Evolutionary conservation across 495 filamentous ascomycete genomes (phyloP).

Genomic region (Lineolata rhizophorae): DNA sequence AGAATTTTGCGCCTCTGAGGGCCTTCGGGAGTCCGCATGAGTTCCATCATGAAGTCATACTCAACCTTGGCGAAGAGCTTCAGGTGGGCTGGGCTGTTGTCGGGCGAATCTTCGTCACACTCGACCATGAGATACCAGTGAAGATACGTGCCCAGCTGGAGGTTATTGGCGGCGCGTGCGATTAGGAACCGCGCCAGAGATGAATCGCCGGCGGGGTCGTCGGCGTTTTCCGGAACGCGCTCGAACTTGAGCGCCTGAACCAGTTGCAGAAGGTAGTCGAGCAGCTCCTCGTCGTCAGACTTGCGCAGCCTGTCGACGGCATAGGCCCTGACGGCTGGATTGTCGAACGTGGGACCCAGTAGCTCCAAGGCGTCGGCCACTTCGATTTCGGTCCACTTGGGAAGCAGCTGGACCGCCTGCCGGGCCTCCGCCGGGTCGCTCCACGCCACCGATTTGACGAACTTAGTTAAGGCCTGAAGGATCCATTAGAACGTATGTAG

Average conservation of each 20-base stretch:
- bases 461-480: slow-evolving; percentile 77
- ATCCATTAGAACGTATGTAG: neutral
- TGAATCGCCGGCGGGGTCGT: slow-evolving; percentile 44
- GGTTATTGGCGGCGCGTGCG: slow-evolving; percentile 57
- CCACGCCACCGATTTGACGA: slow-evolving; percentile 94
- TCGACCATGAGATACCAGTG: slow-evolving; percentile 99
- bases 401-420: slow-evolving; percentile 72
- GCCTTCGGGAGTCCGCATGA: slow-evolving; percentile 38
- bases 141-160: slow-evolving; percentile 80
- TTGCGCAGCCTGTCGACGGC: slow-evolving; percentile 82
- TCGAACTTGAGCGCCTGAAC: slow-evolving; percentile 97
- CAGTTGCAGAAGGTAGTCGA: slow-evolving; percentile 81
- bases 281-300: slow-evolving; percentile 79
- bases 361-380: slow-evolving; percentile 93
- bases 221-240: slow-evolving; percentile 34
- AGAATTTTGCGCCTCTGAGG: slow-evolving; percentile 52
- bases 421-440: slow-evolving; percentile 63
- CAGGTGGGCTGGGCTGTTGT: slow-evolving; percentile 46
- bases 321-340: slow-evolving; percentile 68
- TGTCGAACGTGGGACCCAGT: slow-evolving; percentile 78
- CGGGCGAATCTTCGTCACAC: slow-evolving; percentile 58
- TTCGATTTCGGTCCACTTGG: slow-evolving; percentile 93
- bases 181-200: slow-evolving; percentile 84
- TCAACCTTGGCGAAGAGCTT: slow-evolving; percentile 78
- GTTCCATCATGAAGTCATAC: slow-evolving; percentile 82